Percentiles rank a stretch among this genome's conserved stretches.
Evolutionary conservation across 495 filamentous ascomycete species (phyloP).

Genomic region (Hypoxylon fuscum): DNA sequence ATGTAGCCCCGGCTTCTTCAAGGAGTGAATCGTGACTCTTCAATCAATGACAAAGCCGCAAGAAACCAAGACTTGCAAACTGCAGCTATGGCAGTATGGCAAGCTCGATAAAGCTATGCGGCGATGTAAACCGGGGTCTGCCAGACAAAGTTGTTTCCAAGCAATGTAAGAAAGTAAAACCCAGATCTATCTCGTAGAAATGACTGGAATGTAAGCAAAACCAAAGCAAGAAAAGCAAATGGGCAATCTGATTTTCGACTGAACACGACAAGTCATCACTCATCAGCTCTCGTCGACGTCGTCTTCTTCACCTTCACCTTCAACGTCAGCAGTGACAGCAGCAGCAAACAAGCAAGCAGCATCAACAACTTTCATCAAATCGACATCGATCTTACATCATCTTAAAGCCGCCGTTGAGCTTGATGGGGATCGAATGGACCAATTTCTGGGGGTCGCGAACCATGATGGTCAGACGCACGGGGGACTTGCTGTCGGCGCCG

Average conservation of each 20-base stretch:
- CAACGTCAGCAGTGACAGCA: conserved; percentile 15
- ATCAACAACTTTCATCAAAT: conserved; percentile 14
- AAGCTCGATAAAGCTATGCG: neutral
- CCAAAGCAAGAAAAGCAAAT: conserved; percentile 4
- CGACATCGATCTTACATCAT: conserved; percentile 28
- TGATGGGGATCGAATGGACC: conserved; percentile 46
- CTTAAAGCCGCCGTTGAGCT: conserved; percentile 44
- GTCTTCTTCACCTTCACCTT: conserved; percentile 8
- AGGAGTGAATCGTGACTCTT: conserved; percentile 19
- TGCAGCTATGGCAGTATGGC: conserved; percentile 7
- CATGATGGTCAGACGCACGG: conserved; percentile 80
- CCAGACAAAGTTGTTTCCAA: conserved; percentile 4
- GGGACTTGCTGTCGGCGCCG: conserved; percentile 60
- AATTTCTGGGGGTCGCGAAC: conserved; percentile 68
- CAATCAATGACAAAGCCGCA: conserved; percentile 12
- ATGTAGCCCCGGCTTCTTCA: conserved; percentile 3
- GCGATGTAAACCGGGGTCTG: conserved; percentile 1
- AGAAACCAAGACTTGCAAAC: conserved; percentile 10
- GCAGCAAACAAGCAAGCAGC: neutral
- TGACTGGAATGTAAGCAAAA: conserved; percentile 7
- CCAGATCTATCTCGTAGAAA: conserved; percentile 21
- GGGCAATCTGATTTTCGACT: conserved; percentile 12
- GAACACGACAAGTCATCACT: conserved; percentile 14
- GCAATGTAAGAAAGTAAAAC: conserved; percentile 28
- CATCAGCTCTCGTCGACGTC: conserved; percentile 18